Base-by-base conservation (phyloP, 768 basidiomycete species). In the Russula abietina region DNA sequence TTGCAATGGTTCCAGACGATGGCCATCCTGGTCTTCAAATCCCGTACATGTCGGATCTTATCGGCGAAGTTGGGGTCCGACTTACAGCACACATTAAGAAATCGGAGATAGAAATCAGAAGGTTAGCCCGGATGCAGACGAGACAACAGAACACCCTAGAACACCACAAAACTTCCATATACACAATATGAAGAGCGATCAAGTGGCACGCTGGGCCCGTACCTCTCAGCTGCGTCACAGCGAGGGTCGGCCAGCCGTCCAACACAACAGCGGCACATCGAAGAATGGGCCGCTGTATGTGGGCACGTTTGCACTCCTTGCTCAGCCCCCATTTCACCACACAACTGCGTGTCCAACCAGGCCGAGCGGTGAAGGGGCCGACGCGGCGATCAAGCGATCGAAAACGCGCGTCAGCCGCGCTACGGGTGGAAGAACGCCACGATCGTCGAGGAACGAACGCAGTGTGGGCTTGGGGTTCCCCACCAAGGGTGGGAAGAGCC, bases 291-390 rank as follows among this genome's bases (percentile, higher is more conserved):
- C 52, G 38, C 65, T 67, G 67, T 52, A 63, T 46, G 65, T 67
- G 60, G 62, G 55, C 60, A 67, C 67, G 77, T 80, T 83, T 85
- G 84, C 89, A 88, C 89, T 90, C 84, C 89, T 91, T 91, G 89
- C 89, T 92, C 91, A 85, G 89, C 89, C 89, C 90, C 91, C 91
- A 87, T 93, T 93, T 93, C 91, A 93, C 91, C 91, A 77, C 89
- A 80, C 85, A 81, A 77, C 87, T 83, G 80, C 86, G 87, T 85
- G 87, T 84, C 89, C 89, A 88, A 85, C 89, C 85, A 80, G 76
- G 78, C 83, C 81, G 84, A 77, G 80, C 81, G 81, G 78, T 83
- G 80, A 76, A 81, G 81, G 78, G 80, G 77, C 78, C 76, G 78
- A 78, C 84, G 86, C 88, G 87, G 89, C 88, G 88, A 85, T 89